Percentiles rank a stretch among this genome's conserved stretches.
These are phyloP conservation scores for Cercospora canescens DNA, from an alignment of 2,329 filamentous ascomycete genomes.

Conservation along the genomic window DNA sequence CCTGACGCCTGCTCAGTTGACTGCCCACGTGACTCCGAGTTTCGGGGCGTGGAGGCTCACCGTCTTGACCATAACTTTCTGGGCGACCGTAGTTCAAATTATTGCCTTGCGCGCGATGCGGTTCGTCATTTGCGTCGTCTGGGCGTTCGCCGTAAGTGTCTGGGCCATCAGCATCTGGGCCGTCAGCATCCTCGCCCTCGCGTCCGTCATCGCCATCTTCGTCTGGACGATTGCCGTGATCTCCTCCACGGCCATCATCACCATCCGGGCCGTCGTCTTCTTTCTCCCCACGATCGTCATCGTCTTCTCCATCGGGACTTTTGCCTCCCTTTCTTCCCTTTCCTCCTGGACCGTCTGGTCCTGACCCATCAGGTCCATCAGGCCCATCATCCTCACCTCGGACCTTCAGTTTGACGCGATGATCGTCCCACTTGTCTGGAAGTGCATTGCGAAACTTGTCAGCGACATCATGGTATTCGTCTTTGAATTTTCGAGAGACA, in stretches of 20 bases:
- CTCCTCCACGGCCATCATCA: background rate
- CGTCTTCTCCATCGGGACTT: background rate
- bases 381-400: background rate
- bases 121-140: background rate
- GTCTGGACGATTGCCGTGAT: background rate
- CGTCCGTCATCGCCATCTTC: background rate
- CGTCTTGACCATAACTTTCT: background rate
- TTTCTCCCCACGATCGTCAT: background rate
- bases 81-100: background rate
- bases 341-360: background rate
- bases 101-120: background rate
- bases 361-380: background rate
- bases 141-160: background rate
- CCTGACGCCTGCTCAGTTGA: background rate
- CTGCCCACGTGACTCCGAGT: background rate
- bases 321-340: background rate
- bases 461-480: background rate
- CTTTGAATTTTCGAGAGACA: background rate
- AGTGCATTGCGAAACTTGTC: background rate
- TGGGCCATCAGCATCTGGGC: background rate
- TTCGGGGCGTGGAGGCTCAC: background rate
- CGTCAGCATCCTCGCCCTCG: background rate
- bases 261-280: background rate
- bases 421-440: background rate
- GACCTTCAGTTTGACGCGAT: background rate